A percentile compares a stretch with the other conserved stretches of the same genome.
Evolutionary conservation across 805 yeast genomes (phyloP).

Genomic region (Candida orba): DNA sequence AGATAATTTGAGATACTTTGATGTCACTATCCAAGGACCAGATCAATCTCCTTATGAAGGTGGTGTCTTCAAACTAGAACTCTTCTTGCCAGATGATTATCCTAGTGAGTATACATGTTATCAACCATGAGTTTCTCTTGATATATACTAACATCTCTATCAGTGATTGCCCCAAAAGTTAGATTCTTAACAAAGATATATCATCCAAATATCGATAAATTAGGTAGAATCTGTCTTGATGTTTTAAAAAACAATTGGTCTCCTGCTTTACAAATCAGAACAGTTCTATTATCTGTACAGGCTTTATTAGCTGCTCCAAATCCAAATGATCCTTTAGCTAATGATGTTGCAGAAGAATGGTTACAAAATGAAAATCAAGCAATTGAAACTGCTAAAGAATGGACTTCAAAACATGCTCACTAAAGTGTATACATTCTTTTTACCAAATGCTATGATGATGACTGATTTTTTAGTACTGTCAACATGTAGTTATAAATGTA

Average conservation of each 20-base stretch:
- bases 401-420: constrained; percentile 26
- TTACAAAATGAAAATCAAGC: constrained; percentile 78
- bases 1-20: constrained; percentile 87
- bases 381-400: constrained; percentile 59
- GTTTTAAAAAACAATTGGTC: constrained; percentile 95
- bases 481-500: no score
- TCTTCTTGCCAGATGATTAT: constrained; percentile 91
- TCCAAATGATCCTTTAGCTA: constrained; percentile 97
- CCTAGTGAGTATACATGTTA: constrained; percentile 42
- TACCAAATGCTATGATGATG: no score
- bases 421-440: no score
- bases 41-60: constrained; percentile 87
- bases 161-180: constrained; percentile 91
- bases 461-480: no score
- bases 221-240: constrained; percentile 93
- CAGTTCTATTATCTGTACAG: constrained; percentile 84
- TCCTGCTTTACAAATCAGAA: constrained; percentile 93
- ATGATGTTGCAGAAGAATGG: constrained; percentile 97
- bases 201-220: constrained; percentile 92
- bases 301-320: constrained; percentile 93
- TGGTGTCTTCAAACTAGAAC: constrained; percentile 70
- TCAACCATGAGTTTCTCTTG: not conserved
- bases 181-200: constrained; percentile 89
- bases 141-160: constrained; percentile 9
- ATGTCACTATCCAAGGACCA: constrained; percentile 91